Evolutionary conservation across 805 yeast genomes (phyloP), one percentile per base, ranked within the genome.

Genomic region (Lachancea sp.): DNA sequence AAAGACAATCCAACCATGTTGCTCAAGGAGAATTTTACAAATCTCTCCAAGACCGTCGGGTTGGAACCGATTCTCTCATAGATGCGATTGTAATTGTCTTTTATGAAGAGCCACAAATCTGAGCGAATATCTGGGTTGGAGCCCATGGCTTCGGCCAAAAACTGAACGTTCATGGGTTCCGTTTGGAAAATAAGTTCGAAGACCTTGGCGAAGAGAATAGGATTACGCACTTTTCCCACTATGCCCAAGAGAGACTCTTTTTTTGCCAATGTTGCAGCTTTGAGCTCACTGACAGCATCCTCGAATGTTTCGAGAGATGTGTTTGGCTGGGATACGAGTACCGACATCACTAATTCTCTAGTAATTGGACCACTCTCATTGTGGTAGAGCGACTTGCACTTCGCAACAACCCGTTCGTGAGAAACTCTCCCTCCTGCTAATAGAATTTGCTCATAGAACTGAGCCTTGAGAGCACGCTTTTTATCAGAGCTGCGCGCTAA

Each of bases 91-190:
- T 73, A 75, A 55, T 76, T 68, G 2, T 53, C 52, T 46, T 68
- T 66, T 60, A 78, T 69, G 48, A 65, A 77, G 1, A 57, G 41
- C 77, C 81, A 73, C 51, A 76, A 70, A 41, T 49, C 39, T n/a
- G 57, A 56, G 36, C 73, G 72, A 1, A 73, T 63, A 15, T 50
- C 51, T 7, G 68, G 53, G 54, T 78, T 78, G 3, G 59, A 52
- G 16, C 75, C 67, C 41, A 77, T 63, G 13, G 76, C 62, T 3
- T 56, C 59, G 1, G 75, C 73, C 45, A 79, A 60, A 57, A 72
- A 77, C 50, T 75, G 75, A 17, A 74, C 72, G 52, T 79, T 81
- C 83, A 79, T 79, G 31, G 76, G 66, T 32, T 67, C 57, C 1
- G 67, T 64, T 36, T 71, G 68, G 38, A 68, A 57, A 32, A 75